Evolutionary conservation across 495 filamentous ascomycete genomes (phyloP), one percentile per base, ranked within the genome.

Genomic region (Penicillium alfredii): DNA sequence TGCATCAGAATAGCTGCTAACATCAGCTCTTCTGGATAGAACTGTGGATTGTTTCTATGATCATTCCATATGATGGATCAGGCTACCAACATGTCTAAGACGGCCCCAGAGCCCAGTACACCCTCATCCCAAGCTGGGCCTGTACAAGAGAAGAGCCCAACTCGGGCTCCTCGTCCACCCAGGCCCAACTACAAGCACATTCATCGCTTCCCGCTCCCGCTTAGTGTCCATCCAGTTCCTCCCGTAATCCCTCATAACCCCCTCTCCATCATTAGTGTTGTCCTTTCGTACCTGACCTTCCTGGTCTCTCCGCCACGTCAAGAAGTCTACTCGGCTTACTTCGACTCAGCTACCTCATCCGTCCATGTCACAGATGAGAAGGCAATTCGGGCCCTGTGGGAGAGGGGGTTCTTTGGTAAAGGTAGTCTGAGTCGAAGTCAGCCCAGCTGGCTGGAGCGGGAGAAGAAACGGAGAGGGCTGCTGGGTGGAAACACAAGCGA

Each of bases 321-420:
- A 59, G 77, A 88, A 19, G 59, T 79, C 29, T 82, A 93, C 53
- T 67, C 75, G 26, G 88, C 79, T 21, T 73, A 75, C 47, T 95
- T 90, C 68, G 86, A 85, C 22, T 62, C 73, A 1, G 78, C 81
- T 38, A 93, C 88, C 8, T 73, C 82, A 3, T 87, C 88, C 3
- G 73, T 97, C 3, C 88, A 96, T 59, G 76, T 99, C 22, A 86
- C 79, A 8, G 83, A 95, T 51, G 64, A 76, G 26, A 67, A 66
- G 21, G 75, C 85, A 2, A 80, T 93, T 30, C 74, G 81, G 23
- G 84, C 80, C 6, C 64, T 99, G 17, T 99, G 92, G 92, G 83
- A 94, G 56, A 81, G 86, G 55, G 92, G 92, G 1, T 97, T 97
- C 61, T 99, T 87, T 58, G 92, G 92, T 27, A 96, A 94, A 61